Percentiles rank a stretch among this genome's conserved stretches.
Conservation (phyloP, 1,284 basidiomycete species). For the Malassezia nana region DNA sequence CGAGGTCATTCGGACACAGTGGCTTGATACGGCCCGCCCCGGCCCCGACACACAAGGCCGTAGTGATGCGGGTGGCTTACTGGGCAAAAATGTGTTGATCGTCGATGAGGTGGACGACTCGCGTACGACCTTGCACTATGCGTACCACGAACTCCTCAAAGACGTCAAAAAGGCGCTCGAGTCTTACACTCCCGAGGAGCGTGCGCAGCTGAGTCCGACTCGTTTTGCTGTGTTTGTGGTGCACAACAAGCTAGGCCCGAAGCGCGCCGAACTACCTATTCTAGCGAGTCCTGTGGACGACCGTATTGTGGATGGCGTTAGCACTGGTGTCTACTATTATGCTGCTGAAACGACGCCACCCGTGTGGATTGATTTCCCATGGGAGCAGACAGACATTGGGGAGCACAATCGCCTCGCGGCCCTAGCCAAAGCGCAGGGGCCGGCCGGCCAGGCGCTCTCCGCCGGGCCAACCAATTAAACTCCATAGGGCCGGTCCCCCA, state of each 20-base stretch:
- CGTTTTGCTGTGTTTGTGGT: conserved; percentile 48
- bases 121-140: conserved; percentile 46
- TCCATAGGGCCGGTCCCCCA: not conserved
- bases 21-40: conserved; percentile 36
- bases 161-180: conserved; percentile 37
- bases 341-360: conserved; percentile 41
- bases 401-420: conserved; percentile 47
- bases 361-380: conserved; percentile 47
- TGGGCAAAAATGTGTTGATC: conserved; percentile 47
- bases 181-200: conserved; percentile 31
- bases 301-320: conserved; percentile 32
- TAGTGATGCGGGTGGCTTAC: conserved; percentile 31
- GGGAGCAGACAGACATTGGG: conserved; percentile 44
- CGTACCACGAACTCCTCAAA: conserved; percentile 45
- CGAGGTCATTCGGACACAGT: conserved; percentile 46
- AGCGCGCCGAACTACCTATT: conserved; percentile 42
- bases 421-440: conserved; percentile 28
- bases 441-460: conserved; percentile 9
- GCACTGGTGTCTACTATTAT: conserved; percentile 43
- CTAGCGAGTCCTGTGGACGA: conserved; percentile 24
- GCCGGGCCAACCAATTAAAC: not conserved
- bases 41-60: conserved; percentile 31
- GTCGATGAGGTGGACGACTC: conserved; percentile 48
- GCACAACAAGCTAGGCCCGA: conserved; percentile 42
- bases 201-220: conserved; percentile 33